Conservation (phyloP, 2,329 filamentous ascomycete species). For the Trichophyton simii region DNA sequence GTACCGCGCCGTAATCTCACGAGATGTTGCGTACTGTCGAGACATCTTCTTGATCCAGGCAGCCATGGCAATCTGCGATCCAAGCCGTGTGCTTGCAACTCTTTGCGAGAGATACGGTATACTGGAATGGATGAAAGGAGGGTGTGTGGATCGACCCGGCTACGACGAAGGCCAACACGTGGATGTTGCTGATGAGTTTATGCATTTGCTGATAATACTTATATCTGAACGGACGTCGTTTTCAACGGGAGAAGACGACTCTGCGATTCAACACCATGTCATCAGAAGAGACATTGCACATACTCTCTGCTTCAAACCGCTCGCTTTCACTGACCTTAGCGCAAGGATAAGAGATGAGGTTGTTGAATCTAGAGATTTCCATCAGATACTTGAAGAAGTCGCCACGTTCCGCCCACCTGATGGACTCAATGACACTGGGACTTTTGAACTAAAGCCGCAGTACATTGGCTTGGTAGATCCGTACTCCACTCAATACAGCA, state of each 20-base stretch:
- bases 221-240: slow-evolving; percentile 79
- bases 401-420: slow-evolving; percentile 82
- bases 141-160: slow-evolving; percentile 60
- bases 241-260: slow-evolving; percentile 26
- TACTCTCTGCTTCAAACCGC: slow-evolving; percentile 86
- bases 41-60: slow-evolving; percentile 92
- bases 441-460: slow-evolving; percentile 79
- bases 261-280: slow-evolving; percentile 49
- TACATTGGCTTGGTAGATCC: slow-evolving; percentile 84
- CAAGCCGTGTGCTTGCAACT: slow-evolving; percentile 70
- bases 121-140: slow-evolving; percentile 71
- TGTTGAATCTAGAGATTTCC: slow-evolving; percentile 78
- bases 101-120: slow-evolving; percentile 88
- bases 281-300: slow-evolving; percentile 86
- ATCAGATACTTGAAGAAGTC: slow-evolving; percentile 72
- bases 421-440: slow-evolving; percentile 81
- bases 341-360: slow-evolving; percentile 78
- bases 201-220: slow-evolving; percentile 82
- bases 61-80: slow-evolving; percentile 73
- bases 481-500: slow-evolving; percentile 90
- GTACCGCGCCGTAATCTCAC: slow-evolving; percentile 76
- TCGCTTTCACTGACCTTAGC: slow-evolving; percentile 87
- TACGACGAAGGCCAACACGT: slow-evolving; percentile 81
- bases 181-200: slow-evolving; percentile 89
- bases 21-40: slow-evolving; percentile 86